Base-by-base conservation (phyloP, 164 flowering plant genomes). In the Chloranthus sessilifolius region DNA sequence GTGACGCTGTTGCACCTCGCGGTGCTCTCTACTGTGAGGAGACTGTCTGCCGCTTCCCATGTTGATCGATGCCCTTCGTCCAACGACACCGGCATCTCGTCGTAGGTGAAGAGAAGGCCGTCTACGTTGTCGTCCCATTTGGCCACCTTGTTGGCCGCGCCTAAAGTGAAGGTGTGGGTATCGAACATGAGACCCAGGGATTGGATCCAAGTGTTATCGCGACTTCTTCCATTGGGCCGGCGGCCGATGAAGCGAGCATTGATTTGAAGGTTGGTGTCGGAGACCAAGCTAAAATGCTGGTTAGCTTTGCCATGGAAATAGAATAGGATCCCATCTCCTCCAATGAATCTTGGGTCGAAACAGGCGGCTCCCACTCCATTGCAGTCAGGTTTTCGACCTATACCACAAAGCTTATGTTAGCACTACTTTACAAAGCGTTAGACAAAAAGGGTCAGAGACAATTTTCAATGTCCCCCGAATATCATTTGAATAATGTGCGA, bases 201-300 rank as follows among this genome's bases (percentile, higher is more conserved):
- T 51, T 74, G 70, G 41, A 74, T 63, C 75, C 79, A 74, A 27
- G 79, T 74, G 60, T 52, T 58, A 52, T 74, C 75, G 12, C 74
- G 55, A 0, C 28, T 9, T 36, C 73, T 56, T 15, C 73, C 75
- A 14, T 50, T 53, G 0, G 73, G 75, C 7, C 79, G 47, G n/a
- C 51, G 47, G 5, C 79, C 75, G 4, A 74, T 71, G 62, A 74
- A 71, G 10, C 56, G 69, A 16, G 71, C 74, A 26, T 74, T 74
- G 50, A 74, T 65, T 17, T 74, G 79, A 16, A 70, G 52, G 54
- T 67, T 59, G 15, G 42, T 7, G 56, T 74, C 78, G 14, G 72
- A 74, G 11, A 74, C 71, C 14, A 71, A 37, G 43, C 57, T 58
- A 67, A 68, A 74, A 49, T 60, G 41, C 26, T 61, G 30, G 34